A percentile compares a stretch with the other conserved stretches of the same genome.
Conservation (phyloP, 2,329 filamentous ascomycete genomes). For the Phialophora tarda region DNA sequence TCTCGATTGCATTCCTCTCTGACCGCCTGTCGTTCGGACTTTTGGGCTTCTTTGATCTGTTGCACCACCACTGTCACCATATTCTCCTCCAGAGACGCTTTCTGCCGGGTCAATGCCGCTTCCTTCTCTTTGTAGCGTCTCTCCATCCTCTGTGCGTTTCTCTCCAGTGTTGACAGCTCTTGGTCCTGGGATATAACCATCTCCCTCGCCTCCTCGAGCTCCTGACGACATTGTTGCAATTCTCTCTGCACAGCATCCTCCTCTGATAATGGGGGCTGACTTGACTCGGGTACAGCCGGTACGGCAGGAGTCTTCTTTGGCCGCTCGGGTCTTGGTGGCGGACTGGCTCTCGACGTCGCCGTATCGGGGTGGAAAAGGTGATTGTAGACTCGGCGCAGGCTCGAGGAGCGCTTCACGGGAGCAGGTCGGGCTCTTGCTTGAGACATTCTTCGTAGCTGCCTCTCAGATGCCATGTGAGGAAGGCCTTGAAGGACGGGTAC, state of each 20-base stretch:
- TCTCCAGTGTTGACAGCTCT: constrained; percentile 30
- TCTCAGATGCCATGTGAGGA: constrained; percentile 34
- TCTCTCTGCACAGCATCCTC: constrained; percentile 28
- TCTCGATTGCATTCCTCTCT: constrained; percentile 28
- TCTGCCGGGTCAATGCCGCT: constrained; percentile 28
- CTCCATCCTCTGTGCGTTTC: constrained; percentile 43
- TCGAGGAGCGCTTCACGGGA: constrained; percentile 30
- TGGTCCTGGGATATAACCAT: constrained; percentile 33
- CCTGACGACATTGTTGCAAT: constrained; percentile 35
- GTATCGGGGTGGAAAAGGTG: constrained; percentile 32
- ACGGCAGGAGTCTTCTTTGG: constrained; percentile 20
- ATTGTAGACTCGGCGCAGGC: constrained; percentile 34
- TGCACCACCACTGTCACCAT: constrained; percentile 36
- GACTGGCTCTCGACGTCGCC: constrained; percentile 3
- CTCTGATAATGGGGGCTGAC: constrained; percentile 8
- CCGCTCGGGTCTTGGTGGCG: constrained; percentile 1
- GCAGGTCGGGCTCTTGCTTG: constrained; percentile 28
- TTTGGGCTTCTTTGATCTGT: constrained; percentile 36
- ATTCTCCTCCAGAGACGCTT: constrained; percentile 34
- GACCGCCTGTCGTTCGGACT: constrained; percentile 31
- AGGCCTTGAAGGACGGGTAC: neutral
- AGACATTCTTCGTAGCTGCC: constrained; percentile 31
- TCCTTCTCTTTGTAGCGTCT: constrained; percentile 35
- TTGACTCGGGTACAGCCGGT: constrained; percentile 12
- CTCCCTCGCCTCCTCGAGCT: constrained; percentile 33